Base-by-base conservation (phyloP, 192 early-diverging fungal genomes). In the Coemansia furcata region DNA sequence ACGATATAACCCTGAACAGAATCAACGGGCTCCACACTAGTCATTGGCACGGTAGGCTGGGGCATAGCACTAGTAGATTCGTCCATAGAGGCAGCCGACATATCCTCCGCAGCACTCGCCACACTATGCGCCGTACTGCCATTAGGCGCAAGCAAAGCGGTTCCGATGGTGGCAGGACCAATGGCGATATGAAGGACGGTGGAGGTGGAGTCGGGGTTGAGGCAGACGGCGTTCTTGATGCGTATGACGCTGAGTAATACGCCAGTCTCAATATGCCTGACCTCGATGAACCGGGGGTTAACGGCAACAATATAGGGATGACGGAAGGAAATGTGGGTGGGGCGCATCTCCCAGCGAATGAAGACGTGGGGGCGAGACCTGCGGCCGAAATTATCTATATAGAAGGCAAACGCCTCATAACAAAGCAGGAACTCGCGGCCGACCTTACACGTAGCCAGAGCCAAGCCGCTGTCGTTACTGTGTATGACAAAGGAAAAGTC, bases 391-490 rank as follows among this genome's bases (percentile, higher is more conserved):
- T 92, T 91, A 77, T 97, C 92, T 21, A 98, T 90, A 73, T 88
- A 97, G 67, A 98, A 97, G 10, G 90, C 93, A 70, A 94, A 90
- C 73, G 94, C 90, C 80, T 95, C 90, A 71, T 97, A 98, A 69
- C 95, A 97, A 35, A 98, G 78, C 23, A 98, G 67, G 70, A 95
- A 94, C 60, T 93, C 86, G 29, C 89, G 88, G 21, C 75, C 80
- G 3, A 82, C 72, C 10, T 82, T 82, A 62, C 69, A 71, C 2
- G 73, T 65, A 3, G 80, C 80, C 67, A 82, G 42, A 0, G 80
- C 74, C 43, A 71, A 71, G 3, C 74, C 80, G 4, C 71, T 65
- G 30, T 68, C 67, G 12, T 55, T 59, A 21, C 32, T 37, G 12
- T 74, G 69, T 7, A 57, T 57, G 14, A 82, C 57, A 65, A 82